Base-by-base conservation (phyloP, 768 basidiomycete genomes). In the Gelatoporia subvermispora region DNA sequence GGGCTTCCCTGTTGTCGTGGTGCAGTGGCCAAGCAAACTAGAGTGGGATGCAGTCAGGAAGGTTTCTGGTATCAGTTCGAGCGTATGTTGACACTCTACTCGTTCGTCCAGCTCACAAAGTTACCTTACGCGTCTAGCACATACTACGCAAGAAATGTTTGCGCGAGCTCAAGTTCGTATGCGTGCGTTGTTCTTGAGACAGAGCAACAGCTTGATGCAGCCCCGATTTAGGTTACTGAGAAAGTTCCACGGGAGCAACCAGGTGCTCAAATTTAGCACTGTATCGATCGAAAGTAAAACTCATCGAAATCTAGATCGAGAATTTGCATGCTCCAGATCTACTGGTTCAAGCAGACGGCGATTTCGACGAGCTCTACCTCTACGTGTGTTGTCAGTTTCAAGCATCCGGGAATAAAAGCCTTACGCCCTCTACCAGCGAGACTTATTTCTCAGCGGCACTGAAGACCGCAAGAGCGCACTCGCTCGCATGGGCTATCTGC, bases 191-290 rank as follows among this genome's bases (percentile, higher is more conserved):
- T n/a, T 25, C n/a, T n/a, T n/a, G 11, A 31, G 5, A 13, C 28
- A 31, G 28, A 31, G 5, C 7, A 7, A 31, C 13, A n/a, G 47
- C 21, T 15, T 23, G 28, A 21, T 31, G 54, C 59, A 41, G 63
- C 54, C 36, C 9, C 44, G 20, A 40, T 7, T 37, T 45, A 94
- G 93, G 63, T 74, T 99, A 36, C 69, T 99, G 35, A 93, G 95
- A 68, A 96, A 99, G 68, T 99, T 99, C 72, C 82, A 96, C 58
- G 93, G 95, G 4, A 96, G 98, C 74, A 98, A 99, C 74, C 98
- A 99, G 63, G 94, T 97, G 40, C 48, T 79, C 68, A 17, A 24
- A 43, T 43, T 4, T 35, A 13, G 39, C 8, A 3, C 36, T 39
- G 4, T 5, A 13, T 41, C 48, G 47, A 41, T 50, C 20, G 39